These are phyloP conservation scores for Russula compacta DNA, from an alignment of 768 basidiomycete species.

Conservation along the genomic window DNA sequence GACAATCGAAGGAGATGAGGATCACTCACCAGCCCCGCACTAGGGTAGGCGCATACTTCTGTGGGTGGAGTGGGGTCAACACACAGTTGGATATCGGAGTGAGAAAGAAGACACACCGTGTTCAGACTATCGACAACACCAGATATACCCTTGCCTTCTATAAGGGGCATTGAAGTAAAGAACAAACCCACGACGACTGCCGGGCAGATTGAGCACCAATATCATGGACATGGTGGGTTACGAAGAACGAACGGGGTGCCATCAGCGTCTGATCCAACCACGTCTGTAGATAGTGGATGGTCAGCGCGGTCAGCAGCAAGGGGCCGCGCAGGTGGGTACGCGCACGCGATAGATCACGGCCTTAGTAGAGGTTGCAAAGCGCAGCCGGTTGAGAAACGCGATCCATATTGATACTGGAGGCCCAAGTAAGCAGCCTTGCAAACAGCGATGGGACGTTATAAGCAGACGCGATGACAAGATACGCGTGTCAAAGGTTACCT, in stretches of 20 bases:
- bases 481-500: slow-evolving; percentile 31
- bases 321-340: not conserved
- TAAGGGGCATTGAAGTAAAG: slow-evolving; percentile 67
- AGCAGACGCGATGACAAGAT: not conserved
- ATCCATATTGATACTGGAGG: slow-evolving; percentile 82
- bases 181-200: slow-evolving; percentile 42
- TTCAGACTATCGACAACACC: slow-evolving; percentile 42
- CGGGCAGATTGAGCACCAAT: not conserved
- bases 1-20: not conserved
- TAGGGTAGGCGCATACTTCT: slow-evolving; percentile 68
- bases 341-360: slow-evolving; percentile 56
- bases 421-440: slow-evolving; percentile 58
- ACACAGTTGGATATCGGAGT: not conserved
- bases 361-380: slow-evolving; percentile 51
- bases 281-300: slow-evolving; percentile 37
- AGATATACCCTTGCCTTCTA: slow-evolving; percentile 61
- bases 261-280: slow-evolving; percentile 75
- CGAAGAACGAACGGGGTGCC: slow-evolving; percentile 47
- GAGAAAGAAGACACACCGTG: slow-evolving; percentile 23
- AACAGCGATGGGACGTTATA: not conserved
- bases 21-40: slow-evolving; percentile 62
- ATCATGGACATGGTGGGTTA: not conserved
- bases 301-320: not conserved
- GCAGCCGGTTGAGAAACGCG: slow-evolving; percentile 56
- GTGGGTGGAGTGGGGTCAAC: slow-evolving; percentile 8